Conservation (phyloP, 2,329 filamentous ascomycete species). For the Zasmidium cellare region DNA sequence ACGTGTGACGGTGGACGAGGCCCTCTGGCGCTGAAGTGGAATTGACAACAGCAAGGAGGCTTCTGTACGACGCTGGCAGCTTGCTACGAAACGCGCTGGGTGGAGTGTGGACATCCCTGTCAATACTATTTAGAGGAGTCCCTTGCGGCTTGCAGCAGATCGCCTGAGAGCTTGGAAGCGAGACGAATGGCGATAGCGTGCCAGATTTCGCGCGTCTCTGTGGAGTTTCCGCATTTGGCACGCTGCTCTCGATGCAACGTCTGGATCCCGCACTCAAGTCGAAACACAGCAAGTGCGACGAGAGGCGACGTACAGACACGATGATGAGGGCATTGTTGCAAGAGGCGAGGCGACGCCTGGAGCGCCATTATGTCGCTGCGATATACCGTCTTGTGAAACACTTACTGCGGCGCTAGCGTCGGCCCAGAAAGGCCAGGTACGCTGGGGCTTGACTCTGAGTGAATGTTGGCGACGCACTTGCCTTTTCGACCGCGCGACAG, state of each 20-base stretch:
- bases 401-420: background rate
- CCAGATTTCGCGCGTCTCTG: conserved; percentile 5
- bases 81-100: conserved; percentile 17
- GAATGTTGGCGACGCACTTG: background rate
- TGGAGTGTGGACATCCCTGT: conserved; percentile 19
- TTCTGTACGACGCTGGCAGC: conserved; percentile 19
- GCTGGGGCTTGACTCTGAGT: background rate
- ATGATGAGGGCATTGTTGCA: background rate
- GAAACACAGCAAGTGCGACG: background rate
- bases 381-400: background rate
- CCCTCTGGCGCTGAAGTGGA: conserved; percentile 9
- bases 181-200: conserved; percentile 1
- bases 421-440: background rate
- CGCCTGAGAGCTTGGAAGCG: conserved; percentile 4
- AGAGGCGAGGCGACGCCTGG: background rate
- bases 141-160: conserved; percentile 18
- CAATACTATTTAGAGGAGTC: conserved; percentile 16
- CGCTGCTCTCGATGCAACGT: background rate
- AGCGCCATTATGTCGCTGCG: background rate
- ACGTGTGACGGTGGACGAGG: conserved; percentile 20
- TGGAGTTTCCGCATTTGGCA: background rate
- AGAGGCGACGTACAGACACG: background rate
- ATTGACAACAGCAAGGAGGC: conserved; percentile 19
- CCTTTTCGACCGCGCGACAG: background rate
- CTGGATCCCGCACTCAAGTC: background rate